Base-by-base conservation (phyloP, 257 asterid species). In the Voacanga thouarsii region DNA sequence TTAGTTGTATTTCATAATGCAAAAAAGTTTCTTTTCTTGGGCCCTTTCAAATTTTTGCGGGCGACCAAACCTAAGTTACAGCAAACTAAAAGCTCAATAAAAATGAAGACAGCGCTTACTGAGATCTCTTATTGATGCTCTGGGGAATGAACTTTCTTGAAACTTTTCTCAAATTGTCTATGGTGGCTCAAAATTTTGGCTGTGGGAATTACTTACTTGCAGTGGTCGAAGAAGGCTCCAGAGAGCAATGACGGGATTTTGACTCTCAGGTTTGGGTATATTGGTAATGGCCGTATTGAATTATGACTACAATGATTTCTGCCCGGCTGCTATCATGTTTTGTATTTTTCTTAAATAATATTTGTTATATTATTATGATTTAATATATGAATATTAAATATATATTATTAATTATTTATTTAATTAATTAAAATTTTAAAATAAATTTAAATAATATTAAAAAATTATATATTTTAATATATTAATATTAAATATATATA, bases 171-270 rank as follows among this genome's bases (percentile, higher is more conserved):
- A 16, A 41, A 28, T 26, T 55, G 45, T 19, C 14, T 2, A 11
- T 2, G 5, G 77, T 33, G 30, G 67, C 43, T 74, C 6, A 1
- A 21, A 28, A 53, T 1, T 16, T 47, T 33, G 64, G 15, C 26
- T 73, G 65, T 72, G 79, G 19, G 44, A 61, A 66, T 26, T 19
- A 39, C 39, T 66, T 66, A 63, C 66, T 83, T 63, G 85, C 12
- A 51, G 64, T 44, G 77, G 81, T 85, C 84, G 82, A 82, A 82
- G 90, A 85, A 82, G 86, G 82, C 75, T 85, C 89, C 50, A 83
- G 85, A 78, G 78, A 72, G 71, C 44, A 50, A 65, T 12, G 18
- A 33, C 47, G 3, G 55, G 7, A 8, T 66, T 37, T 66, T 41
- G 68, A 26, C 68, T 59, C 44, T 11, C 55, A 49, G 1, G 9